phyloP scores from a whole-genome alignment of 306 rosid genomes.

The Prosopis cineraria region DNA sequence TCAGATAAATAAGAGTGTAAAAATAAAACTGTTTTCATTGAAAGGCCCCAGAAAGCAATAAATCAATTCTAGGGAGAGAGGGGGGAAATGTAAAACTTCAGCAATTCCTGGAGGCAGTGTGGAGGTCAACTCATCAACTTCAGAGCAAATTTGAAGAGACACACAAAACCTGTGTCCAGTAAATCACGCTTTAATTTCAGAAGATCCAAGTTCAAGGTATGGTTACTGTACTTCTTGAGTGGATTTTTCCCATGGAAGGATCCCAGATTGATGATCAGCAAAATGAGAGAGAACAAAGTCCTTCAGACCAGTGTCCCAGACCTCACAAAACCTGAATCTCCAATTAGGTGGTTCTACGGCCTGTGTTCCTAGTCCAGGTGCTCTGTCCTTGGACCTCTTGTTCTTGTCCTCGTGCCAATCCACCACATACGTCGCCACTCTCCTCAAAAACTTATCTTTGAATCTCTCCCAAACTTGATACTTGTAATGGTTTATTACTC shows the following conservation, averaged over 20 bases:
- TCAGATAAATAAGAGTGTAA: no score
- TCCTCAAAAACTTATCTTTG: constrained; percentile 77
- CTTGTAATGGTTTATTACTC: constrained; percentile 83
- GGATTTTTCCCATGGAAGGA: constrained; percentile 76
- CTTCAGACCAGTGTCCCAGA: constrained; percentile 85
- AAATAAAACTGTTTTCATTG: constrained; percentile 38
- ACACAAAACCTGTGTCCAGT: not conserved
- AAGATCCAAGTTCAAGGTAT: not conserved
- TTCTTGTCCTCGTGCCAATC: constrained; percentile 94
- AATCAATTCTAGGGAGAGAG: not conserved
- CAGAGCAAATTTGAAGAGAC: not conserved
- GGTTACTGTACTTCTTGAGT: not conserved
- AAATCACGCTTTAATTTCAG: not conserved
- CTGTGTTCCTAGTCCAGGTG: constrained; percentile 92
- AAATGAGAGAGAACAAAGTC: constrained; percentile 67
- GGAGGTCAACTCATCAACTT: not conserved
- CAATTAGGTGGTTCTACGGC: constrained; percentile 86
- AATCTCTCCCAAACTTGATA: constrained; percentile 95
- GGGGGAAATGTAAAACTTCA: no score
- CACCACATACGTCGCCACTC: constrained; percentile 94
- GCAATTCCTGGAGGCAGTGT: not conserved
- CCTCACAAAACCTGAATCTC: constrained; percentile 83
- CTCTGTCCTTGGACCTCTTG: constrained; percentile 90
- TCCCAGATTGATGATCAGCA: constrained; percentile 66
- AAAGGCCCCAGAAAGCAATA: constrained; percentile 37